Evolutionary conservation across 805 yeast genomes (phyloP).

Genomic region (Candida nanaspora): DNA sequence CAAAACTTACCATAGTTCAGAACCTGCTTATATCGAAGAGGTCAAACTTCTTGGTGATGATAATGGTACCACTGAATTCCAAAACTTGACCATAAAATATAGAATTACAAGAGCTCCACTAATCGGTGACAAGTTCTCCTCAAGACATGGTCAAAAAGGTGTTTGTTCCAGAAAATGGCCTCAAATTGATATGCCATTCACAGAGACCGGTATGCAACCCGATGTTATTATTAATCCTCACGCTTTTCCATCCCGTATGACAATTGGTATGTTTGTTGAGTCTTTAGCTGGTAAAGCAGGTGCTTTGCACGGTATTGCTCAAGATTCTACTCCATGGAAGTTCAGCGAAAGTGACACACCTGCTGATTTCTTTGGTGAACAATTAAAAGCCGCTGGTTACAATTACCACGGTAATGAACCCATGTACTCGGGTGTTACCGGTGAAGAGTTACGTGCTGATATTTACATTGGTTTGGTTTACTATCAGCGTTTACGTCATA

Average conservation of each 20-base stretch:
- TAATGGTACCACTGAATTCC: constrained; percentile 68
- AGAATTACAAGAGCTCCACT: constrained; percentile 87
- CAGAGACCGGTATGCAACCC: constrained; percentile 94
- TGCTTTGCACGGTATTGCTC: constrained; percentile 95
- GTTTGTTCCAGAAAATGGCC: constrained; percentile 99
- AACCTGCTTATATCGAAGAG: constrained; percentile 92
- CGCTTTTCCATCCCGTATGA: constrained; percentile 99
- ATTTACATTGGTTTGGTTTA: constrained; percentile 95
- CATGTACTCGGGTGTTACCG: constrained; percentile 97
- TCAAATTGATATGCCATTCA: constrained; percentile 91
- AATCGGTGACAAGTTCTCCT: constrained; percentile 96
- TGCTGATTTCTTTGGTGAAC: constrained; percentile 96
- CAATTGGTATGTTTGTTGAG: constrained; percentile 99
- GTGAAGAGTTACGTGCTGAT: constrained; percentile 94
- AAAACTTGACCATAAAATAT: constrained; percentile 78
- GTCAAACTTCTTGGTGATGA: constrained; percentile 91
- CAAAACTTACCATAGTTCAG: constrained; percentile 88
- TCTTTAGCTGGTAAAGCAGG: constrained; percentile 99
- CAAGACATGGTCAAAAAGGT: constrained; percentile 98
- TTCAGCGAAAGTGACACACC: constrained; percentile 91
- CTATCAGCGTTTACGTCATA: constrained; percentile 96
- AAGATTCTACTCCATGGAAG: constrained; percentile 95
- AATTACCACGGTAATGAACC: constrained; percentile 99
- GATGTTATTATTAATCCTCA: constrained; percentile 97
- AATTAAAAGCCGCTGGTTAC: constrained; percentile 79